A percentile compares a stretch with the other conserved stretches of the same genome.
Evolutionary conservation across 495 filamentous ascomycete genomes (phyloP).

Genomic region (Tirmania nivea): DNA sequence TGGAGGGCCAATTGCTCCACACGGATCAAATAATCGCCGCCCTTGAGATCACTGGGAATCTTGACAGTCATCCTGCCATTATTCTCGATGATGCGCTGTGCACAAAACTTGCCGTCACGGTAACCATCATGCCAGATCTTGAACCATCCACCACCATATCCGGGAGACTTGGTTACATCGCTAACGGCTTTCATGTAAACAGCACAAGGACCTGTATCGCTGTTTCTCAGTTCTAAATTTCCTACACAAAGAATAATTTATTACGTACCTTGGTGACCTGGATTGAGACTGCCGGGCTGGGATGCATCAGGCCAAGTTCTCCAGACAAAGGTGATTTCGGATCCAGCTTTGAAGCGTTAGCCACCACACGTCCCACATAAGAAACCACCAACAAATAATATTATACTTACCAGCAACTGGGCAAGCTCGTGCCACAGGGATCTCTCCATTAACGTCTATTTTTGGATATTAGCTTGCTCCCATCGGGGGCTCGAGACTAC

Average conservation of each 20-base stretch:
- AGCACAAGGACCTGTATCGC: conserved; percentile 31
- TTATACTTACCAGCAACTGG: conserved; percentile 5
- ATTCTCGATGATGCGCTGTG: conserved; percentile 40
- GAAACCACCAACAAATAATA: neutral
- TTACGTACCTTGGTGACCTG: conserved; percentile 34
- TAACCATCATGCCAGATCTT: conserved; percentile 54
- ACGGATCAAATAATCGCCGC: conserved; percentile 46
- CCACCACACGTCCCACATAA: neutral
- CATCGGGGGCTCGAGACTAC: too few relatives aligned
- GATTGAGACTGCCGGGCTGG: conserved; percentile 33
- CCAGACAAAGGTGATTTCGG: conserved; percentile 40
- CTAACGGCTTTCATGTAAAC: conserved; percentile 44
- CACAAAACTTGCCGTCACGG: conserved; percentile 41
- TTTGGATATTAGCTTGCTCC: neutral
- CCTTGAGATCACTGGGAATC: conserved; percentile 36
- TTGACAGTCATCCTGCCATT: conserved; percentile 38
- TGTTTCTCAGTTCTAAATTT: too few relatives aligned
- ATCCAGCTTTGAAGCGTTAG: conserved; percentile 16
- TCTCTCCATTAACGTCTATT: conserved; percentile 8
- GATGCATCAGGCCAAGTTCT: conserved; percentile 36
- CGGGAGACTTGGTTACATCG: neutral
- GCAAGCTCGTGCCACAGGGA: conserved; percentile 2
- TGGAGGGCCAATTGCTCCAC: conserved; percentile 50
- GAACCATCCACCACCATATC: conserved; percentile 50
- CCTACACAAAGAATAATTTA: too few relatives aligned